Conservation (phyloP, 257 asterid genomes). For the Fraxinus anomala region DNA sequence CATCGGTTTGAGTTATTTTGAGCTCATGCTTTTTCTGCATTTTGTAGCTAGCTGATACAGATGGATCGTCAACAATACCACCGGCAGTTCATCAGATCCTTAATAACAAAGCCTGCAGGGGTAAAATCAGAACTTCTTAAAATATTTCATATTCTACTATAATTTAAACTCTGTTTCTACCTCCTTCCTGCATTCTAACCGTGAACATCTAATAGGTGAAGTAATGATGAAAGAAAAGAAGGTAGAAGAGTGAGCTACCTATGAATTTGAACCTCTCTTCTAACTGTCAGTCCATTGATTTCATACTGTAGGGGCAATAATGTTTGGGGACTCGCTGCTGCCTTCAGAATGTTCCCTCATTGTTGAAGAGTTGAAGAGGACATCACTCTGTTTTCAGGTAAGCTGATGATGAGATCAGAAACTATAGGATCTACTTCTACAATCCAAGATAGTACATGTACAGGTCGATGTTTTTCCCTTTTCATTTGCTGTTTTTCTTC, state of each 20-base stretch:
- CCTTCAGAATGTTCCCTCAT: constrained; percentile 91
- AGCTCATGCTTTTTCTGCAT: constrained; percentile 19
- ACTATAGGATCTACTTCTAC: constrained; percentile 1
- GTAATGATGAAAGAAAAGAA: not conserved
- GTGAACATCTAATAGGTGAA: constrained; percentile 5
- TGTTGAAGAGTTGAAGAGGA: constrained; percentile 84
- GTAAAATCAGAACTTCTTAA: constrained; percentile 38
- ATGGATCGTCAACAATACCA: constrained; percentile 89
- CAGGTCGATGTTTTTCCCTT: constrained; percentile 8
- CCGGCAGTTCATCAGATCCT: constrained; percentile 82
- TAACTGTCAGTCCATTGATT: not conserved
- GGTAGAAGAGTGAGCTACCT: constrained; percentile 1
- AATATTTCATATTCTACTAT: constrained; percentile 2
- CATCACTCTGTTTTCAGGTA: constrained; percentile 94
- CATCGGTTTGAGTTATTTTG: constrained; percentile 9
- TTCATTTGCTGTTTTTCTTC: constrained; percentile 20
- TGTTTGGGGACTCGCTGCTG: constrained; percentile 91
- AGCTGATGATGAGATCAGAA: constrained; percentile 32
- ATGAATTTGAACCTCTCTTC: not conserved
- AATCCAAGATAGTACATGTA: not conserved
- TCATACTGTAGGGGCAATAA: constrained; percentile 71
- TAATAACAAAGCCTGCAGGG: constrained; percentile 96
- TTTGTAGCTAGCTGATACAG: constrained; percentile 82
- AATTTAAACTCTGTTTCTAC: not conserved
- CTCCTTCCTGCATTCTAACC: not conserved